Evolutionary conservation across 2,329 filamentous ascomycete genomes (phyloP).

Genomic region (Penicillium sp.): DNA sequence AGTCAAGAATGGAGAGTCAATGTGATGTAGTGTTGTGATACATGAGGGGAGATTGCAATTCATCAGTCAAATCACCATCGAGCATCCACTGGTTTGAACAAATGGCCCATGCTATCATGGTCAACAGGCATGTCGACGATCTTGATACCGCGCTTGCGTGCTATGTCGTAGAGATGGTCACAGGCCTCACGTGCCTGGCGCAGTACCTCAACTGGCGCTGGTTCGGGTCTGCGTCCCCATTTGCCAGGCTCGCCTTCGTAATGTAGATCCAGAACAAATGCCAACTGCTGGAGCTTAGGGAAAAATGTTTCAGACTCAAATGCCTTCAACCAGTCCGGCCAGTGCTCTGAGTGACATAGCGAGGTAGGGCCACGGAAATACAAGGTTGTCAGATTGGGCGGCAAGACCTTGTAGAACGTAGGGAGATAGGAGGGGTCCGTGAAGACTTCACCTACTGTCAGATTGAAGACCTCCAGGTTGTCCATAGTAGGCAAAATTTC

Average conservation of each 20-base stretch:
- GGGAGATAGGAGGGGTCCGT: slow-evolving; percentile 12
- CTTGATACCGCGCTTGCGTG: slow-evolving; percentile 14
- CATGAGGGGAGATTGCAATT: background rate
- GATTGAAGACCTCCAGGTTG: slow-evolving; percentile 13
- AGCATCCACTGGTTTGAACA: slow-evolving; percentile 18
- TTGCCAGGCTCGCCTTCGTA: background rate
- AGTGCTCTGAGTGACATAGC: slow-evolving; percentile 15
- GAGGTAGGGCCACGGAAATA: slow-evolving; percentile 23
- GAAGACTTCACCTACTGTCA: slow-evolving; percentile 24
- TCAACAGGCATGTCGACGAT: slow-evolving; percentile 18
- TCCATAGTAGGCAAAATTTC: slow-evolving; percentile 13
- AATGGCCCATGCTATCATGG: background rate
- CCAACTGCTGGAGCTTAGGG: slow-evolving; percentile 19
- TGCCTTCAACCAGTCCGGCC: slow-evolving; percentile 21
- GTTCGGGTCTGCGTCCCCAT: background rate
- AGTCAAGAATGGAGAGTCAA: background rate
- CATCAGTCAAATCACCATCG: slow-evolving; percentile 15
- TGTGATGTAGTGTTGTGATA: background rate
- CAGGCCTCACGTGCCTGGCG: slow-evolving; percentile 16
- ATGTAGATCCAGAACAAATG: slow-evolving; percentile 23
- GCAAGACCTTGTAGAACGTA: slow-evolving; percentile 17
- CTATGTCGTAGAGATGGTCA: slow-evolving; percentile 16
- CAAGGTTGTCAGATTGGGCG: slow-evolving; percentile 22
- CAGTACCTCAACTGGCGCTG: slow-evolving; percentile 7
- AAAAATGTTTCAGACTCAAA: slow-evolving; percentile 20